Evolutionary conservation across 495 filamentous ascomycete species (phyloP), one percentile per base, ranked within the genome.

Genomic region (Penicillium macrosclerotiorum): DNA sequence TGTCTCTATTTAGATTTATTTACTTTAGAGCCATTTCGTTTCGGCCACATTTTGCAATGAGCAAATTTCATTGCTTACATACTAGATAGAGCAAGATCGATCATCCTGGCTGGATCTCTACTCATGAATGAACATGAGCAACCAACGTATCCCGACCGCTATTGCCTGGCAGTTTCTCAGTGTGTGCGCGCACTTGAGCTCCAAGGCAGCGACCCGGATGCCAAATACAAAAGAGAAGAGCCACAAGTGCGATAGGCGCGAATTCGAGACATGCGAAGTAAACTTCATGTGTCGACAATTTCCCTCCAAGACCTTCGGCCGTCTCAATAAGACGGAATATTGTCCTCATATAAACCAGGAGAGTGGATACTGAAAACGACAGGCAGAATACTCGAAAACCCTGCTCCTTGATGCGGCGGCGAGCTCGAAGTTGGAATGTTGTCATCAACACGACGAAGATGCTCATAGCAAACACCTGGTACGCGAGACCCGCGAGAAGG

Each of bases 251-350:
- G 24, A 80, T 64, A 9, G 77, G 77, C 37, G 65, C 64, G 54
- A 78, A 80, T 57, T 80, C 76, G 45, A 79, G 55, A 27, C 60
- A 66, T 14, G 72, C 77, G 60, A 80, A 79, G 43, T 62, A 78
- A 2, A 67, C 65, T 55, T 79, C 77, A 51, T 73, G 64, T 0
- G 65, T 64, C 25, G 59, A 64, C 38, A 79, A 49, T 22, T 65
- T 58, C n/a, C 69, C 63, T 30, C 55, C 55, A 0, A 81, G 51
- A 0, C 79, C 76, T 54, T 80, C 54, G 0, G 73, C 67, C 2
- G 76, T 79, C 62, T 81, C 78, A 5, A 75, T 76, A 31, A 82
- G 59, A 48, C 78, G 63, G 44, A 81, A 81, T 20, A 60, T 60
- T 3, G 75, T 80, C 16, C 79, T 52, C 46, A 81, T 39, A 57